Evolutionary conservation across 2,329 filamentous ascomycete genomes (phyloP).

Genomic region (Exophiala phaeomuriformis): DNA sequence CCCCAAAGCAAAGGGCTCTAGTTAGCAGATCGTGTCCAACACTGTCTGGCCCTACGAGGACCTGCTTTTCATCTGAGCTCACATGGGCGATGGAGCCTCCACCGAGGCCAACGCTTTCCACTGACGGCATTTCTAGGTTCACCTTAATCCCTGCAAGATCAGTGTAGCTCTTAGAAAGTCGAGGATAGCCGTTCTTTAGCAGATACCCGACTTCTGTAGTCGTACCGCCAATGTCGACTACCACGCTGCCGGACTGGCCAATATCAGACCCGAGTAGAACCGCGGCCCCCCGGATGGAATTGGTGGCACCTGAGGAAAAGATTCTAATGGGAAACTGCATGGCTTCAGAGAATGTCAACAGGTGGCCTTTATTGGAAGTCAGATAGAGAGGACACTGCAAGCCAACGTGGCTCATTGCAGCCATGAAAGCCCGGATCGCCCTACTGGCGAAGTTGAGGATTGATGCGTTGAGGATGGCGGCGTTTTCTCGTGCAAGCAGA

Average conservation of each 20-base stretch:
- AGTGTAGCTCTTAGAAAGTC: slow-evolving; percentile 52
- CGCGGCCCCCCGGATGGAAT: slow-evolving; percentile 57
- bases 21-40: slow-evolving; percentile 47
- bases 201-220: slow-evolving; percentile 58
- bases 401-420: slow-evolving; percentile 45
- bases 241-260: slow-evolving; percentile 44
- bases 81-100: slow-evolving; percentile 46
- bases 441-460: slow-evolving; percentile 52
- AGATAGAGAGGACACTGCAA: slow-evolving; percentile 52
- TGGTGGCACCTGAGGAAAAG: slow-evolving; percentile 58
- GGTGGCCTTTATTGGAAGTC: slow-evolving; percentile 57
- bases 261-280: slow-evolving; percentile 50
- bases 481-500: slow-evolving; percentile 55
- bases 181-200: slow-evolving; percentile 55
- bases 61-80: slow-evolving; percentile 26
- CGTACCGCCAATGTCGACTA: slow-evolving; percentile 61
- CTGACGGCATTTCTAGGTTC: slow-evolving; percentile 52
- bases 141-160: slow-evolving; percentile 53
- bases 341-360: slow-evolving; percentile 46
- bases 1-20: slow-evolving; percentile 49
- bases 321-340: slow-evolving; percentile 54
- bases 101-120: slow-evolving; percentile 51
- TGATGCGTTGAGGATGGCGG: slow-evolving; percentile 58
- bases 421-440: slow-evolving; percentile 51
- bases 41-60: slow-evolving; percentile 49